Percentiles rank a stretch among this genome's conserved stretches.
These are phyloP conservation scores for Rutstroemia sp. DNA, from an alignment of 2,329 filamentous ascomycete species.

Conservation along the genomic window DNA sequence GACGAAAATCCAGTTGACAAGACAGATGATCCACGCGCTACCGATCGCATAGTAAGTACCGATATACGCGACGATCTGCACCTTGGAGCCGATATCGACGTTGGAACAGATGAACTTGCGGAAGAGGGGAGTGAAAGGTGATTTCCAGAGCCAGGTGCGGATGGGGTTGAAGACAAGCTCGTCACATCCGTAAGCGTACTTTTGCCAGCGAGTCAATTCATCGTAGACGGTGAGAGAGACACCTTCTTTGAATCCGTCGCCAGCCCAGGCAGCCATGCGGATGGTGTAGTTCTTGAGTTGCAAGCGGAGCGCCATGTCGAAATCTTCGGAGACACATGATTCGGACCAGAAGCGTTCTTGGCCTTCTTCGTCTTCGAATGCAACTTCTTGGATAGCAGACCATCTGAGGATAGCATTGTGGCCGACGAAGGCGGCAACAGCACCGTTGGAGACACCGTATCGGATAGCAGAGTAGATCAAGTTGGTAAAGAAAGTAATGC, in stretches of 20 bases:
- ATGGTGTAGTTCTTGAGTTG: conserved; percentile 63
- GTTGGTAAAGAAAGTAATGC: conserved; percentile 70
- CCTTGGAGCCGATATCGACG: conserved; percentile 57
- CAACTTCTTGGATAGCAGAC: conserved; percentile 53
- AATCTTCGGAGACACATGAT: conserved; percentile 68
- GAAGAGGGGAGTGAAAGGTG: conserved; percentile 60
- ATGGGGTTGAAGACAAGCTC: conserved; percentile 65
- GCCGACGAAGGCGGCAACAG: conserved; percentile 63
- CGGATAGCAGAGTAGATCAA: conserved; percentile 68
- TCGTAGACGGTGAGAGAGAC: conserved; percentile 68
- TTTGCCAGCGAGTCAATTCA: conserved; percentile 64
- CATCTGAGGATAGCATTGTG: conserved; percentile 71
- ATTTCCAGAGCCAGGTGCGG: conserved; percentile 50
- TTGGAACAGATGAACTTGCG: conserved; percentile 50
- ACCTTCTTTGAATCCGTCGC: conserved; percentile 64
- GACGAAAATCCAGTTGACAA: conserved; percentile 63
- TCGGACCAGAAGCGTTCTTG: conserved; percentile 65
- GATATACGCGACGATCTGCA: conserved; percentile 65
- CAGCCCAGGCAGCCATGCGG: conserved; percentile 61
- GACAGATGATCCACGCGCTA: conserved; percentile 55
- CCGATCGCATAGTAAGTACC: conserved; percentile 57
- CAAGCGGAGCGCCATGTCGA: conserved; percentile 66
- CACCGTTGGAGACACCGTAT: conserved; percentile 63
- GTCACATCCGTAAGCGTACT: conserved; percentile 65
- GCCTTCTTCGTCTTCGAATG: conserved; percentile 44